phyloP scores from a whole-genome alignment of 2,329 filamentous ascomycete genomes.

The Fusarium piperis region DNA sequence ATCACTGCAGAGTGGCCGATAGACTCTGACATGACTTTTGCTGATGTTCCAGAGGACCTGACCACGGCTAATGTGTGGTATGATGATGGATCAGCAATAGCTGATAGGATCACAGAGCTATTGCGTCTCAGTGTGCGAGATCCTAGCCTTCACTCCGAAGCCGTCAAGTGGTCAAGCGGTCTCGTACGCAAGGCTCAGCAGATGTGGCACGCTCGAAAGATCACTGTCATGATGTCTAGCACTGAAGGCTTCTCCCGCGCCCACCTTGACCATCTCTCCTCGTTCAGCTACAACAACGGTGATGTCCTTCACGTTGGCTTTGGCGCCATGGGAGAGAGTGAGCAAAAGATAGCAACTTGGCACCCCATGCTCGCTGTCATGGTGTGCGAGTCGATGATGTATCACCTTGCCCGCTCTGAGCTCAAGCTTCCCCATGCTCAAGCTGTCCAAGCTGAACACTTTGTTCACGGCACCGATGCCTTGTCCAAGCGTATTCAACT shows the following conservation, averaged over 20 bases:
- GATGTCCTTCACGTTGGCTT: constrained; percentile 1
- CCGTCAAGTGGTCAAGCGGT: background rate
- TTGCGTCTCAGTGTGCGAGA: background rate
- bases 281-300: background rate
- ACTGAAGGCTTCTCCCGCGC: background rate
- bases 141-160: background rate
- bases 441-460: constrained; percentile 21
- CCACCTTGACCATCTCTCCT: background rate
- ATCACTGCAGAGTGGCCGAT: background rate
- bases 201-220: background rate
- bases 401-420: constrained; percentile 16
- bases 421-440: constrained; percentile 10
- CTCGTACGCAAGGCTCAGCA: background rate
- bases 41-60: background rate
- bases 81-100: background rate
- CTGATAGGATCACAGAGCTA: background rate
- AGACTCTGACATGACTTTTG: background rate
- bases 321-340: constrained; percentile 5
- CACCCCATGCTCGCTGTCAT: constrained; percentile 8
- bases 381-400: constrained; percentile 8
- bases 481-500: constrained; percentile 20
- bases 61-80: background rate
- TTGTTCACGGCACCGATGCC: constrained; percentile 3
- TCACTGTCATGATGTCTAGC: background rate
- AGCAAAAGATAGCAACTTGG: background rate